phyloP scores from a whole-genome alignment of 805 yeast genomes.

The Zygoascus biomembranicola region DNA sequence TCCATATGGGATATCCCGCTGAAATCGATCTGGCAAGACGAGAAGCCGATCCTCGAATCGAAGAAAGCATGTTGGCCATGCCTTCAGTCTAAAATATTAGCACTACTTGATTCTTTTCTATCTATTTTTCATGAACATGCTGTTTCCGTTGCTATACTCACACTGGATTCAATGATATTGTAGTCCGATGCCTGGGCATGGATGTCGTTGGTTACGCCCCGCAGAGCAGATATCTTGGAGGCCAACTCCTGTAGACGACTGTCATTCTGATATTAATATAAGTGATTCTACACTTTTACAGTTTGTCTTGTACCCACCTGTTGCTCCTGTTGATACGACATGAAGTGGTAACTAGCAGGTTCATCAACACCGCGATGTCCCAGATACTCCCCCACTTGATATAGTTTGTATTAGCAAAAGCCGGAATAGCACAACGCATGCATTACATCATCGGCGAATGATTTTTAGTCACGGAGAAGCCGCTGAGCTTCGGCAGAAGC shows the following conservation, averaged over 20 bases:
- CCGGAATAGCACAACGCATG: not conserved
- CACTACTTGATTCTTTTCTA: no score
- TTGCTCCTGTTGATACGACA: slow-evolving; percentile 22
- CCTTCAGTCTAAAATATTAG: slow-evolving; percentile 32
- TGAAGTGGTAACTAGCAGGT: not conserved
- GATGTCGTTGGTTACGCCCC: slow-evolving; percentile 60
- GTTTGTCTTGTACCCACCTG: slow-evolving; percentile 18
- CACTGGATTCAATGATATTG: slow-evolving; percentile 32
- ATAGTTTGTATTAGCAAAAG: no score
- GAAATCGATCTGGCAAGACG: slow-evolving; percentile 46
- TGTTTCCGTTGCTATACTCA: slow-evolving; percentile 31
- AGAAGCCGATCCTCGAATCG: slow-evolving; percentile 44
- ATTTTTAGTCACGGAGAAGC: not conserved
- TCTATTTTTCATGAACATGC: not conserved
- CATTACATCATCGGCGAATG: no score
- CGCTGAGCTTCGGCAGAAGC: not conserved
- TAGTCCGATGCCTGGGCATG: slow-evolving; percentile 51
- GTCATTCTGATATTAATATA: slow-evolving; percentile 41
- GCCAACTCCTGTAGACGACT: slow-evolving; percentile 55
- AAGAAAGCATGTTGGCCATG: slow-evolving; percentile 40
- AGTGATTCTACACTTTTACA: not conserved
- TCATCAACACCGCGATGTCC: not conserved
- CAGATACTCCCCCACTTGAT: no score
- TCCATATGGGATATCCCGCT: slow-evolving; percentile 51
- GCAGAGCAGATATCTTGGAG: slow-evolving; percentile 53